phyloP scores from a whole-genome alignment of 768 basidiomycete species.

The Chalciporus chontae region DNA sequence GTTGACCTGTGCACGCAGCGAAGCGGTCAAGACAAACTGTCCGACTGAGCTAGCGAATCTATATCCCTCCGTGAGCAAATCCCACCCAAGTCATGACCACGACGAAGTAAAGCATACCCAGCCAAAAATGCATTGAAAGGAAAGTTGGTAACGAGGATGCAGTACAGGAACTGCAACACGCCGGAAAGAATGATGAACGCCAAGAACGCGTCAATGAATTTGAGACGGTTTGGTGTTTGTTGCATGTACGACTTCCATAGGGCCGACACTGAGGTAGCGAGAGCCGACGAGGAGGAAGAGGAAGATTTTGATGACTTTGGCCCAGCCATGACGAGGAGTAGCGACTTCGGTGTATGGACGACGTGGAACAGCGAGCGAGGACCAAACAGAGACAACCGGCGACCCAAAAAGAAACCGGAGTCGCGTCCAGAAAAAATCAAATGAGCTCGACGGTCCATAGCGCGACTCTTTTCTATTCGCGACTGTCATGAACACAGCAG shows the following conservation, averaged over 20 bases:
- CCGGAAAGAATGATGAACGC: slow-evolving; percentile 90
- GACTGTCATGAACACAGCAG: slow-evolving; percentile 20
- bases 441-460: no score
- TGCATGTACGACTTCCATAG: slow-evolving; percentile 77
- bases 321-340: slow-evolving; percentile 34
- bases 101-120: slow-evolving; percentile 56
- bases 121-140: slow-evolving; percentile 98
- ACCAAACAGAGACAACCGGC: slow-evolving; percentile 9
- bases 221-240: slow-evolving; percentile 78
- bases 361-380: slow-evolving; percentile 21
- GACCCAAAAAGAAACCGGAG: slow-evolving; percentile 16
- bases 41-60: slow-evolving; percentile 94
- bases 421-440: slow-evolving; percentile 10
- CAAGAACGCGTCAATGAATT: slow-evolving; percentile 92
- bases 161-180: slow-evolving; percentile 87
- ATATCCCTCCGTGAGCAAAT: slow-evolving; percentile 3
- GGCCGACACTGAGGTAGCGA: slow-evolving; percentile 37
- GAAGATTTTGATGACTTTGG: slow-evolving; percentile 30
- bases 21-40: slow-evolving; percentile 94
- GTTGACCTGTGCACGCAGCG: slow-evolving; percentile 88
- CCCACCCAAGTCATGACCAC: neutral
- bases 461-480: neutral
- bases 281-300: slow-evolving; percentile 9
- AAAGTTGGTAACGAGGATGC: slow-evolving; percentile 85
- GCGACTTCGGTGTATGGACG: slow-evolving; percentile 5